Evolutionary conservation across 2,329 filamentous ascomycete species (phyloP).

Genomic region (Blastomyces silverae): DNA sequence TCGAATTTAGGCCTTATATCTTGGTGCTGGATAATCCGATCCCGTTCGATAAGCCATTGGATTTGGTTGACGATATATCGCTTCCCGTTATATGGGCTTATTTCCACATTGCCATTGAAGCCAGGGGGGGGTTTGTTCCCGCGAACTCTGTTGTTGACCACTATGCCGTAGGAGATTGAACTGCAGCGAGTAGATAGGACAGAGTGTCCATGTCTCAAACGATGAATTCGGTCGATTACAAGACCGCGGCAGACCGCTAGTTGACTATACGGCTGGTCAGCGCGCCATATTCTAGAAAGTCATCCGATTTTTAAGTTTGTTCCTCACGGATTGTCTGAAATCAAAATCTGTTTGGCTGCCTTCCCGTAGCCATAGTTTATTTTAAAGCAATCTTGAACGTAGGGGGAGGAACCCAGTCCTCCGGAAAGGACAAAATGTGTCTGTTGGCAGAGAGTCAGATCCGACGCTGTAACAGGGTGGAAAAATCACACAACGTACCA

Average conservation of each 20-base stretch:
- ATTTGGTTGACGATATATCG: constrained; percentile 10
- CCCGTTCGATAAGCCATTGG: constrained; percentile 9
- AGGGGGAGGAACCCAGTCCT: constrained; percentile 39
- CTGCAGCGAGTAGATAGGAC: background rate
- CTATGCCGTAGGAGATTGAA: constrained; percentile 9
- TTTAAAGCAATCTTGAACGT: constrained; percentile 35
- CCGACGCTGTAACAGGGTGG: background rate
- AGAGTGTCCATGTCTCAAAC: constrained; percentile 6
- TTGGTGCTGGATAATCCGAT: background rate
- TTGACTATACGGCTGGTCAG: constrained; percentile 10
- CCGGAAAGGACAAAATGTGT: constrained; percentile 39
- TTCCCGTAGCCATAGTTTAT: constrained; percentile 14
- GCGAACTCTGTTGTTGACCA: constrained; percentile 4
- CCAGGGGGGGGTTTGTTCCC: background rate
- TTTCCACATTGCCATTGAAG: background rate
- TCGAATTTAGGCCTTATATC: constrained; percentile 5
- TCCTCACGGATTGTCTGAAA: constrained; percentile 10
- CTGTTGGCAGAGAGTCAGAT: constrained; percentile 17
- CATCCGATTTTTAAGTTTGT: background rate
- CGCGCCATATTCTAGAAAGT: background rate
- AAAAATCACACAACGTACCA: constrained; percentile 5
- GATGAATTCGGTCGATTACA: constrained; percentile 14
- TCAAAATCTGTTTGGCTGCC: constrained; percentile 8
- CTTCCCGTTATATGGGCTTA: constrained; percentile 9
- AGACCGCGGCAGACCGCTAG: constrained; percentile 13